Evolutionary conservation across 352 stramenopile species (phyloP).

Genomic region (Paralagenidium karlingii): DNA sequence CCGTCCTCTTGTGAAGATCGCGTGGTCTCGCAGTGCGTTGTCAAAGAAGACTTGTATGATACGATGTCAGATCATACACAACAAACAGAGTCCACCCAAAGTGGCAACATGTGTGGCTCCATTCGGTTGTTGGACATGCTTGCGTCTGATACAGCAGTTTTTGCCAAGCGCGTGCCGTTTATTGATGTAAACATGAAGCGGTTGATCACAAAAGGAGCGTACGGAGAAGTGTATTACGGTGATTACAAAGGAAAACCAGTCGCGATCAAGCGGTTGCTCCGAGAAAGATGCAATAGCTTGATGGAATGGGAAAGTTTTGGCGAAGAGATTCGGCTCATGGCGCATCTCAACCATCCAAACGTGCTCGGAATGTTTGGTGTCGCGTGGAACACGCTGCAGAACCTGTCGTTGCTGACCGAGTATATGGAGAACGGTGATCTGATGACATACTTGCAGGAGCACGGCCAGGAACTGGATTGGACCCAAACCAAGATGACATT

Average conservation of each 20-base stretch:
- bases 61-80: no score
- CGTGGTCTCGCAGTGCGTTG: no score
- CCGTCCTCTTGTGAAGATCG: no score
- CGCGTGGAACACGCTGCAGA: conserved; percentile 12
- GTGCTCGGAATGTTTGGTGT: conserved; percentile 24
- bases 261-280: conserved; percentile 27
- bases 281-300: neutral
- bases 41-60: no score
- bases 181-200: conserved; percentile 17
- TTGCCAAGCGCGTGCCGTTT: conserved; percentile 17
- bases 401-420: conserved; percentile 15
- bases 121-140: no score
- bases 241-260: conserved; percentile 17
- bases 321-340: conserved; percentile 26
- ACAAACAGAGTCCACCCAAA: no score
- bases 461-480: conserved; percentile 1
- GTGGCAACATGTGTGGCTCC: no score
- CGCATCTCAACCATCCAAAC: conserved; percentile 17
- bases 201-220: conserved; percentile 26
- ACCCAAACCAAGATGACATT: conserved; percentile 4
- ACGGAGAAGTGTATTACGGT: conserved; percentile 33
- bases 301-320: conserved; percentile 5
- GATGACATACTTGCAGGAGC: conserved; percentile 7
- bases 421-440: conserved; percentile 15
- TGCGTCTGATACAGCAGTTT: conserved; percentile 31